Percentiles rank a stretch among this genome's conserved stretches.
Evolutionary conservation across 257 asterid species (phyloP).

Genomic region (Knoxia roxburghii): DNA sequence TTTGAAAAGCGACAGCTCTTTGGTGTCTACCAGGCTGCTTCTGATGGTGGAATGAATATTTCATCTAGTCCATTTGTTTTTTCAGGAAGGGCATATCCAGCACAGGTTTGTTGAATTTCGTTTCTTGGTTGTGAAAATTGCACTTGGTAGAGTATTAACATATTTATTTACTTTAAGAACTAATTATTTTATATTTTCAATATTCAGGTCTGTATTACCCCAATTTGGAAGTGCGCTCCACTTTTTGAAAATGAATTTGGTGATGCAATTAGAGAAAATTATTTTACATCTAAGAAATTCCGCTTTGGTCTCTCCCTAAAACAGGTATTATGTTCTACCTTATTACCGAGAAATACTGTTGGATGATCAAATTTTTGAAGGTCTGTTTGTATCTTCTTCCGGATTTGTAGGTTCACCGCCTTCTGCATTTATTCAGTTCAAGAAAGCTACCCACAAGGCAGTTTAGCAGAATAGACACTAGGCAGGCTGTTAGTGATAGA

Average conservation of each 20-base stretch:
- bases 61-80: conserved; percentile 46
- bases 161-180: too few relatives aligned
- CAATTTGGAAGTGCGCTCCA: conserved; percentile 66
- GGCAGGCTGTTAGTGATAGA: conserved; percentile 30
- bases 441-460: conserved; percentile 36
- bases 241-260: conserved; percentile 60
- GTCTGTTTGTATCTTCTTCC: conserved; percentile 11
- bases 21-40: conserved; percentile 74
- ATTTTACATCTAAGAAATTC: conserved; percentile 57
- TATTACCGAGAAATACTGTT: conserved; percentile 10
- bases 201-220: conserved; percentile 56
- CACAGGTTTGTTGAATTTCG: conserved; percentile 46
- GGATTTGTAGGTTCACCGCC: conserved; percentile 50
- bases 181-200: conserved; percentile 12
- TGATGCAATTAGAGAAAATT: conserved; percentile 64
- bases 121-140: neutral
- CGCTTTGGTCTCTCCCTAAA: conserved; percentile 58
- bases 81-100: conserved; percentile 53
- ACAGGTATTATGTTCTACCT: conserved; percentile 49
- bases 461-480: conserved; percentile 15
- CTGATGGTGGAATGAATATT: conserved; percentile 67
- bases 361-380: conserved; percentile 13
- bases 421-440: conserved; percentile 54
- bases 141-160: neutral
- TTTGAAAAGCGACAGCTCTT: conserved; percentile 54